A percentile compares a stretch with the other conserved stretches of the same genome.
phyloP scores from a whole-genome alignment of 169 alveolate genomes.

The Ichthyophthirius multifiliis region DNA sequence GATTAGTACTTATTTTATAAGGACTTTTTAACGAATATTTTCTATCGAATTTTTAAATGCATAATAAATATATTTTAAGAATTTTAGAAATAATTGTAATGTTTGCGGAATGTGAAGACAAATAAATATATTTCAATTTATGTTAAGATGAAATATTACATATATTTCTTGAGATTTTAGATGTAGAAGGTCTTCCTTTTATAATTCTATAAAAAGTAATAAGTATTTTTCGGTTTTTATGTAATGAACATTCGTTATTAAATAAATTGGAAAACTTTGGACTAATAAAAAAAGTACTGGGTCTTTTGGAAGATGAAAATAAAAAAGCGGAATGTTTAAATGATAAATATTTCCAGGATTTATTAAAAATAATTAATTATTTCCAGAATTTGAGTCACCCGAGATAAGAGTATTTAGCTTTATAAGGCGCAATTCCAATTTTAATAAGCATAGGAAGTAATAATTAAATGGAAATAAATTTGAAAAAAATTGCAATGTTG shows the following conservation, averaged over 20 bases:
- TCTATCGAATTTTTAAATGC: not conserved
- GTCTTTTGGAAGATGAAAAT: not conserved
- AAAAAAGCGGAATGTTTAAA: not conserved
- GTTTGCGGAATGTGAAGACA: not conserved
- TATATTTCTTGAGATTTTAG: not conserved
- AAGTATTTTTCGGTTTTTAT: not conserved
- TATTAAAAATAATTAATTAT: not conserved
- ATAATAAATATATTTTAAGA: not conserved
- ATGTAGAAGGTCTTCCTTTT: not conserved
- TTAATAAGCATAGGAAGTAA: not conserved
- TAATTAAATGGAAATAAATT: not conserved
- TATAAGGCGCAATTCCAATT: not conserved
- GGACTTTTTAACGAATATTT: not conserved
- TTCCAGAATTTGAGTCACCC: not conserved
- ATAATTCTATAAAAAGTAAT: not conserved
- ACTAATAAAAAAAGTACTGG: not conserved
- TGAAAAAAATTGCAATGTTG: not conserved
- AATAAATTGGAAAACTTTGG: not conserved
- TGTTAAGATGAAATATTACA: not conserved
- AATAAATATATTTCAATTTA: not conserved
- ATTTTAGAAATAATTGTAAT: not conserved
- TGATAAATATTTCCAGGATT: not conserved
- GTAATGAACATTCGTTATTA: not conserved
- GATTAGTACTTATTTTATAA: not conserved
- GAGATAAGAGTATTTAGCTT: not conserved